Evolutionary conservation across 768 basidiomycete species (phyloP), one percentile per base, ranked within the genome.

Genomic region (Lyophyllum shimeji): DNA sequence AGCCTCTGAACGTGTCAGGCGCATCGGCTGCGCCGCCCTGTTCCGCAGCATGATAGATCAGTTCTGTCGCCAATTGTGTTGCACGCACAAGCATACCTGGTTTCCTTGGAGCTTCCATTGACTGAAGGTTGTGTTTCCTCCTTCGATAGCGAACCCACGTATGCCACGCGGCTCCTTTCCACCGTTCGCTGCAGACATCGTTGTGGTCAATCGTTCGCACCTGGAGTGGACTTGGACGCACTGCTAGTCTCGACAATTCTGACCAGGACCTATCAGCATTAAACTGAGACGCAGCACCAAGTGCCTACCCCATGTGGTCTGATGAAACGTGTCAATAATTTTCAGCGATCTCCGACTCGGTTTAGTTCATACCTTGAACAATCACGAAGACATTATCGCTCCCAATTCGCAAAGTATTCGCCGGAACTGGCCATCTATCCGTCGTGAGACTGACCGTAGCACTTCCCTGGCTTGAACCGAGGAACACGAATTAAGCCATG

Each of bases 91-190:
- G 20, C 47, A 21, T 21, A 33, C 76, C 51, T 71, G 68, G 60
- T 79, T 78, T 12, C 77, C 77, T 64, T 77, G 76, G 4, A 80
- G 51, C 57, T 69, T 77, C 78, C 78, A 79, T 1, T 63, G 62
- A 24, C 55, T 66, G 57, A 78, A 74, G 1, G 66, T 67, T 0
- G 75, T 71, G 51, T 66, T 73, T 7, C 74, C 74, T 24, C 78
- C 78, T 29, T 74, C 64, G 20, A 81, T 67, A 29, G 71, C 59
- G 59, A 74, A 80, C 25, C 78, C 79, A 60, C 79, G 69, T 48
- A 80, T 76, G 18, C 78, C 79, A 12, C 78, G 71, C 50, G 79
- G 79, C 56, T 78, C 80, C 58, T 79, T 80, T 21, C 80, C 80
- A 20, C 76, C 67, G 53, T 74, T 82, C 0, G 78, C 80, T 80